phyloP scores from a whole-genome alignment of 495 filamentous ascomycete species.

The Trichoderma asperelloides region DNA sequence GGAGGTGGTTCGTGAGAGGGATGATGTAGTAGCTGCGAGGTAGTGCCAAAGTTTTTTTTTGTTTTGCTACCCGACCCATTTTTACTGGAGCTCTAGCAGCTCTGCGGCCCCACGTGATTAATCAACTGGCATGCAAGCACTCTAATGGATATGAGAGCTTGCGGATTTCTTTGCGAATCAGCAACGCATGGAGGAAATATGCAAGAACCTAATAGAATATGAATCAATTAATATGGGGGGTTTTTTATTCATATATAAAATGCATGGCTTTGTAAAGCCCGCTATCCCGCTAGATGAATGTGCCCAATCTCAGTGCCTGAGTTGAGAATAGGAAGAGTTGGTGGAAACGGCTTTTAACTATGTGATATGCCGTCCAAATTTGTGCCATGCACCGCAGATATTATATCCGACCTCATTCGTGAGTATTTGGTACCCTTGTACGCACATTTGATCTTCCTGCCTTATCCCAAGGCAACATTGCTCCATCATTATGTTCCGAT shows the following conservation, averaged over 20 bases:
- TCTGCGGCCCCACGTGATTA: neutral
- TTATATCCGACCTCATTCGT: neutral
- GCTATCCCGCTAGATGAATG: no score
- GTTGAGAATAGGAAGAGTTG: neutral
- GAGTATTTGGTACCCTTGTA: neutral
- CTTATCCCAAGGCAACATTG: neutral
- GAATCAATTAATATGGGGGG: no score
- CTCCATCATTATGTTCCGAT: neutral
- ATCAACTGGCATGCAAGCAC: neutral
- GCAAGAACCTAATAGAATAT: no score
- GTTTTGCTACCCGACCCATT: neutral
- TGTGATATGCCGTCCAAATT: neutral
- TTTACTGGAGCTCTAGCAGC: neutral
- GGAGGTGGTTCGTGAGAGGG: conserved; percentile 11
- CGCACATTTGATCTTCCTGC: neutral
- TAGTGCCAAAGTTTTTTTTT: neutral
- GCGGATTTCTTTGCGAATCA: neutral
- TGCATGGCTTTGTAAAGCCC: no score
- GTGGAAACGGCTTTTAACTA: neutral
- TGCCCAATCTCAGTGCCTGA: neutral
- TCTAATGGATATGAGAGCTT: neutral
- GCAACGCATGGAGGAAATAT: neutral
- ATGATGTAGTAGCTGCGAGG: conserved; percentile 5
- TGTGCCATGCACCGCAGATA: neutral
- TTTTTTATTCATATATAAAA: no score